Conservation (phyloP, 2,329 filamentous ascomycete genomes). For the Hymenoscyphus albidus region DNA sequence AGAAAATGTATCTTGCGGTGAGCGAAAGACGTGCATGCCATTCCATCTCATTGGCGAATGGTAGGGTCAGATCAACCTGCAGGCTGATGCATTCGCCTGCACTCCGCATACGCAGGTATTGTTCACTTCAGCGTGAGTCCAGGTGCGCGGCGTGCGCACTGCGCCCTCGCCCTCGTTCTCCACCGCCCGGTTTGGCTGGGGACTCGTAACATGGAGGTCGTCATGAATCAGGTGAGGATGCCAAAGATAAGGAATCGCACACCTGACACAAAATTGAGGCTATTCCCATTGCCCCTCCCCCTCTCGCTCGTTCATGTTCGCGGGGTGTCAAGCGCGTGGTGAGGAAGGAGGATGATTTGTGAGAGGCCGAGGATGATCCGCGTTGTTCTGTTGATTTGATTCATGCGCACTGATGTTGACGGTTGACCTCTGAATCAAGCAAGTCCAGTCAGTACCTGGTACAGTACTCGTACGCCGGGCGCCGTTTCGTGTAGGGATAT, state of each 20-base stretch:
- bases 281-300: neutral
- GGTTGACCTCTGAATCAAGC: neutral
- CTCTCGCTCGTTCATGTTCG: neutral
- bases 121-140: conserved; percentile 1
- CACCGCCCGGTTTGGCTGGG: neutral
- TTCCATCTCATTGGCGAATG: neutral
- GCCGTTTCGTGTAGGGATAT: conserved; percentile 6
- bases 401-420: neutral
- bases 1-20: neutral
- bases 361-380: neutral
- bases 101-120: conserved; percentile 10
- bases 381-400: neutral
- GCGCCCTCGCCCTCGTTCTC: neutral
- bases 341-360: neutral
- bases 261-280: neutral
- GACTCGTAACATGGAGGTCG: neutral
- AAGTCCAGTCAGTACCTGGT: neutral
- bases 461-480: neutral
- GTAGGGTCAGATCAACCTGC: neutral
- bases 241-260: conserved; percentile 18
- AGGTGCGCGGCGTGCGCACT: neutral
- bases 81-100: conserved; percentile 10
- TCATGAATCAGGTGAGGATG: conserved; percentile 16
- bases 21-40: neutral
- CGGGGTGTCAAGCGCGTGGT: neutral